Percentiles rank a stretch among this genome's conserved stretches.
These are phyloP conservation scores for Backusella luteola DNA, from an alignment of 192 early-diverging fungal genomes.

Conservation along the genomic window DNA sequence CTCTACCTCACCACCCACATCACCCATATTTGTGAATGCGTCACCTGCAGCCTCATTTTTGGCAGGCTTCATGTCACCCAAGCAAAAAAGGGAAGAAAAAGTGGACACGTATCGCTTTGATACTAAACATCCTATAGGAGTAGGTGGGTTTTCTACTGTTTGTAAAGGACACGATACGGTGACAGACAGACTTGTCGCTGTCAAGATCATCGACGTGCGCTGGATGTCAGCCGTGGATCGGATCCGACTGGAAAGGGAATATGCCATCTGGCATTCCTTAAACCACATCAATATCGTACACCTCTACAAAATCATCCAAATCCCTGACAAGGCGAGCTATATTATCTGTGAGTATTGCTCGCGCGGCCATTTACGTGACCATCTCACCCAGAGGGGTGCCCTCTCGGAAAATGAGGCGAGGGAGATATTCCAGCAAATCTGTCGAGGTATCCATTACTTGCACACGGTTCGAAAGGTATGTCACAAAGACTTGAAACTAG, in stretches of 20 bases:
- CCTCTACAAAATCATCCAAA: conserved; percentile 61
- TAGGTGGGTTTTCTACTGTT: conserved; percentile 76
- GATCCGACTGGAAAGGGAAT: conserved; percentile 60
- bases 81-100: conserved; percentile 66
- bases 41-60: conserved; percentile 40
- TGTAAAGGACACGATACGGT: conserved; percentile 57
- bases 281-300: conserved; percentile 66
- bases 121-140: conserved; percentile 66
- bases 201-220: conserved; percentile 63
- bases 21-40: neutral
- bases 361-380: conserved; percentile 61
- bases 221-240: conserved; percentile 13
- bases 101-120: conserved; percentile 71
- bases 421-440: conserved; percentile 73
- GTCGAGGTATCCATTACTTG: conserved; percentile 72
- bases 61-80: conserved; percentile 30
- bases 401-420: conserved; percentile 53
- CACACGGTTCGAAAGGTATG: conserved; percentile 61
- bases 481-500: conserved; percentile 92
- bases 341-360: conserved; percentile 68
- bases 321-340: conserved; percentile 61
- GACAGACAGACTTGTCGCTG: conserved; percentile 49
- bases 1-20: neutral
- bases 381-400: conserved; percentile 38
- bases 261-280: conserved; percentile 66